Base-by-base conservation (phyloP, 140 eudicot species). In the Stevia rebaudiana region DNA sequence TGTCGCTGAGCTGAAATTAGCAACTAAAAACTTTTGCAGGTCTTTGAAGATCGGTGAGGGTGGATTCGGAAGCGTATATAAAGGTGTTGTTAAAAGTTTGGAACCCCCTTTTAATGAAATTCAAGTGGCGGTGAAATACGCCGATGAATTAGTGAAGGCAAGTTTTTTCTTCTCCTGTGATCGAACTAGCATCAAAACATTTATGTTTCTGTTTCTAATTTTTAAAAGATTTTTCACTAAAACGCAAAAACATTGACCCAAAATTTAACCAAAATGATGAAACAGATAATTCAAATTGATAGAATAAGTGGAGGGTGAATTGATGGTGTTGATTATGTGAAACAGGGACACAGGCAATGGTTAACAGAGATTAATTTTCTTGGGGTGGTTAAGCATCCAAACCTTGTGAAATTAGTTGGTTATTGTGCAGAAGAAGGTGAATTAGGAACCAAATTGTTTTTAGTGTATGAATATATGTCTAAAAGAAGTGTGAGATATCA, bases 271-370 rank as follows among this genome's bases (percentile, higher is more conserved):
- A 28, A 28, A 28, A 28, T 28, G 33, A 28, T 28, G 33, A 28
- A 28, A 28, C 33, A 28, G 4, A 28, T 4, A 28, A 28, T 2
- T 28, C 33, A 28, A 28, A 28, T 4, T 28, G 33, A 28, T 28
- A 28, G 2, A 28, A 1, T 4, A 28, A 1, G 2, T 28, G 33
- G 33, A 4, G 4, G 33, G 4, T 28, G 33, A 28, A 28, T 28
- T 15, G 51, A 1, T 44, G 22, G 13, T 41, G 15, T 35, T 35
- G 40, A 9, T 40, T 50, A 48, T 48, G 58, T 21, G 33, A 6
- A 50, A 24, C 71, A 86, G 95, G 95, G 90, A 10, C 85, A 78
- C 56, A 80, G 78, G 61, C 83, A 83, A 56, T 86, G 95, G 95
- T 74, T 78, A 67, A 85, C 94, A 11, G 94, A 83, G 65, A 89